Base-by-base conservation (phyloP, 495 filamentous ascomycete genomes). In the Peziza echinospora region DNA sequence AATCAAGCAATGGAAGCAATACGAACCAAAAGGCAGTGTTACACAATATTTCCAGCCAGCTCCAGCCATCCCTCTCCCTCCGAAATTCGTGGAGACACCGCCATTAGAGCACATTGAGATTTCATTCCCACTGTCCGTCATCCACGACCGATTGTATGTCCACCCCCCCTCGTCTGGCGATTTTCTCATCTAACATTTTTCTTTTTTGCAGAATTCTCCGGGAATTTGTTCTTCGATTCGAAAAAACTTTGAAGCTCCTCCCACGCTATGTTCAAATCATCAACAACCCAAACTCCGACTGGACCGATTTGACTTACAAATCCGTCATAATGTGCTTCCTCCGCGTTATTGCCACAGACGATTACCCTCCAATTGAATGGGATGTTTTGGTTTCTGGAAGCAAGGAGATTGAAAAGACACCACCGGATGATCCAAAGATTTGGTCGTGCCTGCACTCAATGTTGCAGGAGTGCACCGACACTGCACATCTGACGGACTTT, bases 211-310 rank as follows among this genome's bases (percentile, higher is more conserved):
- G 55, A 4, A 48, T 25, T 8, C 40, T 58, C 26, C 55, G 55
- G 13, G 55, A 58, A 46, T 58, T 58, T 23, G 44, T 57, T 13
- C 47, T 58, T 5, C 53, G 55, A 21, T 58, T 58, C 30, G 55
- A 58, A 26, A 58, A 57, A 37, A 13, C 30, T 17, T 17, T 37
- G 13, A 34, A 56, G 24, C 44, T 53, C 46, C 22, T 46, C n/a
- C 43, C 54, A 2, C 56, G 56, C 37, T 58, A 58, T 48, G 39
- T 49, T 22, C 47, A 50, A 19, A 57, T 51, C 19, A 51, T 58
- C 48, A 58, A 58, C 28, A 47, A 58, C 23, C 55, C 59, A 26
- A 50, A 60, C 50, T 43, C 46, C 45, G 45, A 61, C 24, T 52
- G 58, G 55, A 52, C 47, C 21, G 47, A 58, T 41, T 49, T 49